phyloP scores from a whole-genome alignment of 2,329 filamentous ascomycete species.

The Emmonsiellopsis sp. region DNA sequence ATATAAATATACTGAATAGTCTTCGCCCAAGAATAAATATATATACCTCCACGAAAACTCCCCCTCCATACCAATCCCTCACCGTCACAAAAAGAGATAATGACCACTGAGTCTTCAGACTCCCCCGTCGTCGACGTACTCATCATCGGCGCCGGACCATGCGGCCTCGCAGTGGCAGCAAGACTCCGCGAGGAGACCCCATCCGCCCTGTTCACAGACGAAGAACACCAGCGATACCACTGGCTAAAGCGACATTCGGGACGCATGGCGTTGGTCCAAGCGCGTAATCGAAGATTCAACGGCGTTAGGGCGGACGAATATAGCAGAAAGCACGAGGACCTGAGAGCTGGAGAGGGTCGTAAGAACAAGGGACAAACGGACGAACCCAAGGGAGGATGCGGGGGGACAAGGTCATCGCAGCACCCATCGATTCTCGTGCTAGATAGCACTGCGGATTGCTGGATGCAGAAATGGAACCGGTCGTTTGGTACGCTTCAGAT shows the following conservation, averaged over 20 bases:
- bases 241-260: slow-evolving; percentile 61
- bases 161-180: slow-evolving; percentile 64
- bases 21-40: background rate
- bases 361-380: background rate
- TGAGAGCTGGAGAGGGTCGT: background rate
- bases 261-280: slow-evolving; percentile 44
- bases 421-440: slow-evolving; percentile 51
- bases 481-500: slow-evolving; percentile 63
- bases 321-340: slow-evolving; percentile 4
- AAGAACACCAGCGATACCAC: slow-evolving; percentile 72
- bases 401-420: slow-evolving; percentile 14
- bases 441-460: slow-evolving; percentile 53
- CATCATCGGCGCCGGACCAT: slow-evolving; percentile 66
- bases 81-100: background rate
- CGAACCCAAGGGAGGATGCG: slow-evolving; percentile 2
- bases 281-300: slow-evolving; percentile 19
- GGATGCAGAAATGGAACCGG: slow-evolving; percentile 63
- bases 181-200: slow-evolving; percentile 64
- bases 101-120: background rate
- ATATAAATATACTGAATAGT: no score
- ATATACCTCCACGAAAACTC: background rate
- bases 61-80: background rate
- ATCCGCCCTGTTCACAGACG: slow-evolving; percentile 72
- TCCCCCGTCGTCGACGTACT: slow-evolving; percentile 47
- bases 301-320: slow-evolving; percentile 22